These are phyloP conservation scores for Cordyceps cateniannulata DNA, from an alignment of 2,329 filamentous ascomycete species.

Conservation along the genomic window DNA sequence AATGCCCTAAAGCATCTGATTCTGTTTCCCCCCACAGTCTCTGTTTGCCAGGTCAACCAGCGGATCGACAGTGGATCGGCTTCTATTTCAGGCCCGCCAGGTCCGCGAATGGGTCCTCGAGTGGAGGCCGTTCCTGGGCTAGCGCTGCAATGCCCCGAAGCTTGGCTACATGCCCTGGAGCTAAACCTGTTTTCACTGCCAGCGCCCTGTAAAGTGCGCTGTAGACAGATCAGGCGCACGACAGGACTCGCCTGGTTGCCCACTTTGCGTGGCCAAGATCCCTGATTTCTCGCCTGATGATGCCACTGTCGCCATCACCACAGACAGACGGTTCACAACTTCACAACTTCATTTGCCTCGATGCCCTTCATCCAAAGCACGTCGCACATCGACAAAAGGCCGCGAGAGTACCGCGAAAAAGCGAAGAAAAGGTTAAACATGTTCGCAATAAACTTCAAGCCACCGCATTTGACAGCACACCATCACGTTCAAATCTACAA, in stretches of 20 bases:
- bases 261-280: background rate
- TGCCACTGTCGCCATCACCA: background rate
- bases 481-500: too few relatives aligned
- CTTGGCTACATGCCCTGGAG: background rate
- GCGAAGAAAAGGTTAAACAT: too few relatives aligned
- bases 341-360: too few relatives aligned
- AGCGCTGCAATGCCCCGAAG: background rate
- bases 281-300: slow-evolving; percentile 1
- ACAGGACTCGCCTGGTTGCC: background rate
- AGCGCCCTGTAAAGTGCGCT: background rate
- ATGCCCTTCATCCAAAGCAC: too few relatives aligned
- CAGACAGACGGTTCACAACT: background rate
- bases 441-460: too few relatives aligned
- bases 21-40: too few relatives aligned
- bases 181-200: background rate
- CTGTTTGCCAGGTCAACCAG: slow-evolving; percentile 6
- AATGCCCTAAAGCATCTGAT: background rate
- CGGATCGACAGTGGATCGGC: slow-evolving; percentile 4
- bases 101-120: background rate
- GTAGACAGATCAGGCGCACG: background rate
- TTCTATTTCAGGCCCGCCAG: slow-evolving; percentile 1
- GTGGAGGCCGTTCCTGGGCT: slow-evolving; percentile 1
- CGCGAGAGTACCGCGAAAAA: too few relatives aligned
- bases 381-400: too few relatives aligned
- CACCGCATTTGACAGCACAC: too few relatives aligned